Evolutionary conservation across 768 basidiomycete species (phyloP), one percentile per base, ranked within the genome.

Genomic region (Lentinula lateritia): DNA sequence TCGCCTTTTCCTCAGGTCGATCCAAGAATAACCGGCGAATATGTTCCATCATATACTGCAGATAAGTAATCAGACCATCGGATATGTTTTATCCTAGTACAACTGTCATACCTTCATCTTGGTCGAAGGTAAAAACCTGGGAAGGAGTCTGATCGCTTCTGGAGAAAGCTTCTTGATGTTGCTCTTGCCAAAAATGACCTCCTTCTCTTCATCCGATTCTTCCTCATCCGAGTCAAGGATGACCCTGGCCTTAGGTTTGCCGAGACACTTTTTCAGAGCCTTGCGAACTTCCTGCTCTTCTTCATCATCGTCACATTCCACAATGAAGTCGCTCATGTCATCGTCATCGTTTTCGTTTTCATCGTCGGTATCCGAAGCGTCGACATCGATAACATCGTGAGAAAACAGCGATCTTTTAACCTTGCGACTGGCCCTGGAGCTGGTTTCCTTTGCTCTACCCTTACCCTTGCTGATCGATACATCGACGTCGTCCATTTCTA

Each of bases 51-150:
- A 85, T 85, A 53, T 72, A 75, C 82, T 85, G 61, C 20, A 53
- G 38, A 32, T 45, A 53, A 23, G 39, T 41, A 23, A 46, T 53
- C 3, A 57, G 3, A 50, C 59, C 28, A 63, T 41, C 2, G 8
- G 4, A 9, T 9, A 16, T 39, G n/a, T n/a, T 9, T 45, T 8
- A 58, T 32, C 5, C 9, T 15, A 15, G 20, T 6, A 46, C 2
- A 9, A 46, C 10, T 23, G 7, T 66, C 76, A 39, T 62, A 85
- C 85, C 75, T 86, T 85, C 87, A 90, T 88, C 78, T 90, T 91
- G 2, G 86, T 88, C 5, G 87, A 88, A 0, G 87, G 86, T 41
- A 87, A 67, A 71, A 89, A 87, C 36, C 77, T 74, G 15, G 84
- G 77, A 74, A 85, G 77, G 12, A 77, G 63, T 64, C 78, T 76